Base-by-base conservation (phyloP, 2,329 filamentous ascomycete genomes). In the Seiridium cupressi region DNA sequence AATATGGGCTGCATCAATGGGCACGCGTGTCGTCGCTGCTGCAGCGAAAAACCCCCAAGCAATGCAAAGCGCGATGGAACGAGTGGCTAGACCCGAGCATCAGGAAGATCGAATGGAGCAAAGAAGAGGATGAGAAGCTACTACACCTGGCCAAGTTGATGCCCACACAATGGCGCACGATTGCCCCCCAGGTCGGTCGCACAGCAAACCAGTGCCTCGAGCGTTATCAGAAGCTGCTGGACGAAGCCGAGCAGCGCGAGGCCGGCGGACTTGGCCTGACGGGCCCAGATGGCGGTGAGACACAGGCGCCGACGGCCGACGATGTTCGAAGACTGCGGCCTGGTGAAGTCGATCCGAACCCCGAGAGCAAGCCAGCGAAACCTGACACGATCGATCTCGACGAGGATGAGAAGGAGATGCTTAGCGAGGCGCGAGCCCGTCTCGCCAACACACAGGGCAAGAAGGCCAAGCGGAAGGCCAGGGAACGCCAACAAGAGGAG, bases 351-450 rank as follows among this genome's bases (percentile, higher is more conserved):
- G 95, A 99, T 69, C 93, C 94, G n/a, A 94, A 98, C 70, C 93
- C 95, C 8, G 95, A 99, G 77, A 95, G 91, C 67, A 97, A 97
- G 75, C 95, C 95, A 59, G 95, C 95, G 42, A 85, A 93, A 62
- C 95, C 95, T 44, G 95, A 99, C 75, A 97, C 95, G 5, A 95
- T 99, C 73, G 95, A 99, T 76, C 87, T 99, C 69, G 95, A 99
- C 73, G 95, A 99, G 74, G 95, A 99, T 72, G 95, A 99, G 77
- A 98, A 99, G 80, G 95, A 99, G 77, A 99, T 99, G 95, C 78
- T 99, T 70, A 97, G 93, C 73, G 95, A 99, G 79, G 95, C 95
- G 67, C 91, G 95, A 72, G 95, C 95, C 59, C 92, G 95, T 78
- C 81, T 99, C 65, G 95, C 95, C 64, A 99, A 99, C 71, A 98